Evolutionary conservation across 2,329 filamentous ascomycete genomes (phyloP), one percentile per base, ranked within the genome.

Genomic region (Xylaria sp.): DNA sequence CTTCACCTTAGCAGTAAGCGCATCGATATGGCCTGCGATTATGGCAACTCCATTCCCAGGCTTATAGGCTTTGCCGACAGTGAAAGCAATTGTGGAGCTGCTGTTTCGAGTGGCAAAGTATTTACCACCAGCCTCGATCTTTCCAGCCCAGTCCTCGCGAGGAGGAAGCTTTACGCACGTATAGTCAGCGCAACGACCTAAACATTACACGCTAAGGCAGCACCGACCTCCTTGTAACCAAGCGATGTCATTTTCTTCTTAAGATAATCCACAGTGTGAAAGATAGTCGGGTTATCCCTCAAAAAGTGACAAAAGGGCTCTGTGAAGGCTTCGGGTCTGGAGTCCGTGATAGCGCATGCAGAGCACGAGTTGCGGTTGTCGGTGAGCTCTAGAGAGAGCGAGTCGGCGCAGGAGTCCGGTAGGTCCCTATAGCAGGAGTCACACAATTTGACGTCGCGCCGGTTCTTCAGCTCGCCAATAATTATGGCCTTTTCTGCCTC

Each of bases 11-110:
- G 94, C 93, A 18, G 94, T 97, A 62, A 98, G 83, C 56, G 95
- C 94, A 81, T 98, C 96, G 71, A 98, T 92, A 80, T 98, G 96
- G 8, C 94, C 94, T 2, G 92, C 96, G 55, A 98, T 86, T 81
- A 98, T 94, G 64, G 91, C 94, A 59, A 95, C 87, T 57, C 95
- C 95, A 76, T 97, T 94, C 9, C 95, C 95, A 61, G 91, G 87
- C 81, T 92, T 86, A 80, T 97, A 98, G 2, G 90, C 86, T 62
- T 88, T 89, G 66, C 95, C 95, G 65, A 98, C 88, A 3, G 89
- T 88, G 81, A 98, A 98, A 8, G 94, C 92, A 75, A 97, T 93
- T 72, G 97, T 81, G 49, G 93, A 91, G 79, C 91, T 94, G 62
- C 92, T 93, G 77, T 98, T 98, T 68, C 95, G 91, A 25, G 91